Evolutionary conservation across 441 rosid genomes (phyloP).

Genomic region (Adansonia madagascariensis): DNA sequence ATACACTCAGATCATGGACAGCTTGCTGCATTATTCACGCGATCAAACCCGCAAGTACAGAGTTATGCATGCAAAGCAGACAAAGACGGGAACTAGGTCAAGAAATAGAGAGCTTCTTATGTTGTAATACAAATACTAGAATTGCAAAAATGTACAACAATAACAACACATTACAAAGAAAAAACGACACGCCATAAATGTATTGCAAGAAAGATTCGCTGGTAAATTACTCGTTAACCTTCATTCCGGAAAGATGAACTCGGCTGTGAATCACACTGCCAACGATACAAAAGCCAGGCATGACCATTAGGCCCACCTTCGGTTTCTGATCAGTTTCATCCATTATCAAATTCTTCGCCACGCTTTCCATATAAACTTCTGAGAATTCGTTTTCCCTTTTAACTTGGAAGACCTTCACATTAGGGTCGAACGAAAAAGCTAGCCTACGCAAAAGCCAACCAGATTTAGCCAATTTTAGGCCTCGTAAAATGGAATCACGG

Average conservation of each 20-base stretch:
- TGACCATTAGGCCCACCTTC: constrained; percentile 76
- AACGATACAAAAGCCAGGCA: constrained; percentile 88
- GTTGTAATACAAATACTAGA: constrained; percentile 16
- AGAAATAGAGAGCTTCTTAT: constrained; percentile 26
- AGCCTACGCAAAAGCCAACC: constrained; percentile 90
- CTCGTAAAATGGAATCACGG: constrained; percentile 87
- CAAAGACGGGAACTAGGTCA: not conserved
- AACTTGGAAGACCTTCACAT: constrained; percentile 71
- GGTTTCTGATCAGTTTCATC: constrained; percentile 66
- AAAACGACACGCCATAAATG: too few relatives aligned
- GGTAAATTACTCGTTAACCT: constrained; percentile 60
- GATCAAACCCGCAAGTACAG: not conserved
- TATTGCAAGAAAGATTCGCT: not conserved
- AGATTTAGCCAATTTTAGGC: constrained; percentile 79
- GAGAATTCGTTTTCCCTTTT: constrained; percentile 79
- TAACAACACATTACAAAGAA: not conserved
- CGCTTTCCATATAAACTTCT: constrained; percentile 82
- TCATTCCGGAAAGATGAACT: constrained; percentile 78
- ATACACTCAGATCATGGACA: not conserved
- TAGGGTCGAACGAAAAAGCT: constrained; percentile 80
- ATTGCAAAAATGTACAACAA: constrained; percentile 8
- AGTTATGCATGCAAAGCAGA: not conserved
- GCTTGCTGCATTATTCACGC: not conserved
- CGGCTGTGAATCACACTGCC: constrained; percentile 77
- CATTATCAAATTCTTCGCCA: constrained; percentile 61